Evolutionary conservation across 2,329 filamentous ascomycete species (phyloP).

Genomic region (Taxawa tesnikishii): DNA sequence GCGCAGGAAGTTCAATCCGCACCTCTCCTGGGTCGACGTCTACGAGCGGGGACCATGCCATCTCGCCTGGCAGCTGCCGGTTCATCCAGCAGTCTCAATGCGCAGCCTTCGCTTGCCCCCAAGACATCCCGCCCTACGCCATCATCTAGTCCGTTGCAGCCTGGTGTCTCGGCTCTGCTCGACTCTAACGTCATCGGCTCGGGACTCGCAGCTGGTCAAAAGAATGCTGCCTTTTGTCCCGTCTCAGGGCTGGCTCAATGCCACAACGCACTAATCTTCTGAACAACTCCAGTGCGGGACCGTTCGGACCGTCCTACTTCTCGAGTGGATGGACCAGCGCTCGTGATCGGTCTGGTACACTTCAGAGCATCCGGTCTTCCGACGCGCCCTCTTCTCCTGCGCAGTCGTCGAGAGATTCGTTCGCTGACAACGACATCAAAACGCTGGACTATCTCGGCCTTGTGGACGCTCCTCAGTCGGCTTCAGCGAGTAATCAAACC

Average conservation of each 20-base stretch:
- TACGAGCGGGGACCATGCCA: slow-evolving; percentile 88
- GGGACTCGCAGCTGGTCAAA: not conserved
- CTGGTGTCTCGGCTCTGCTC: slow-evolving; percentile 31
- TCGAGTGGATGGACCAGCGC: slow-evolving; percentile 71
- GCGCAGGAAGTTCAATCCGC: slow-evolving; percentile 50
- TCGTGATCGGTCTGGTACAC: slow-evolving; percentile 73
- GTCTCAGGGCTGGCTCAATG: slow-evolving; percentile 85
- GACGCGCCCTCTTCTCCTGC: slow-evolving; percentile 82
- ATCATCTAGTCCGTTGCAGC: slow-evolving; percentile 76
- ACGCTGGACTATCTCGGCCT: slow-evolving; percentile 93
- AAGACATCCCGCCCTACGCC: slow-evolving; percentile 79
- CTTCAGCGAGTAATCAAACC: slow-evolving; percentile 3
- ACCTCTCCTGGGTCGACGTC: slow-evolving; percentile 58
- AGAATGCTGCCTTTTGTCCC: slow-evolving; percentile 41
- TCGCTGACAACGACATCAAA: slow-evolving; percentile 76
- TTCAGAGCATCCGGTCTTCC: slow-evolving; percentile 77
- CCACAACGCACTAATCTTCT: slow-evolving; percentile 69
- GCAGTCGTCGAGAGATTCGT: slow-evolving; percentile 74
- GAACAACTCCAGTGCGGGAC: slow-evolving; percentile 36
- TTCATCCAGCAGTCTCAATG: slow-evolving; percentile 45
- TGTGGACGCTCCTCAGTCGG: slow-evolving; percentile 80
- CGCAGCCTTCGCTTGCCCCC: slow-evolving; percentile 48
- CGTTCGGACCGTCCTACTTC: slow-evolving; percentile 85
- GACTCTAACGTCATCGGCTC: not conserved
- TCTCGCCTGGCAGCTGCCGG: slow-evolving; percentile 79